These are phyloP conservation scores for Mucor sp. DNA, from an alignment of 371 early-diverging fungal genomes.

Conservation along the genomic window DNA sequence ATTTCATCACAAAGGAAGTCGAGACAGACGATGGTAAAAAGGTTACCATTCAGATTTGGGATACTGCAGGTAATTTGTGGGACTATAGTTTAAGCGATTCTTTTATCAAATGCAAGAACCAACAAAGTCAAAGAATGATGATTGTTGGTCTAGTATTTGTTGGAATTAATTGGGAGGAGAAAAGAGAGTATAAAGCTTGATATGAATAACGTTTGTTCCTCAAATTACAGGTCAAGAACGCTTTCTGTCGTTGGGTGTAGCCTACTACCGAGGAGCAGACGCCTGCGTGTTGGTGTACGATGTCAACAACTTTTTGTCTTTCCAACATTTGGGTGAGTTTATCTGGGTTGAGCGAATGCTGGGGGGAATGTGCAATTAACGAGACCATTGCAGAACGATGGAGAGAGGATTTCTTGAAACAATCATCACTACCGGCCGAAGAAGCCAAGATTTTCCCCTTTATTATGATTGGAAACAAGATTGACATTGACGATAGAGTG, in stretches of 20 bases:
- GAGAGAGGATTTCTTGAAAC: constrained; percentile 91
- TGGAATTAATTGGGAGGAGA: too few relatives aligned
- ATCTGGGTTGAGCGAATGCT: background rate
- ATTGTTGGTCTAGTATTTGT: too few relatives aligned
- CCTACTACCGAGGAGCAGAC: constrained; percentile 97
- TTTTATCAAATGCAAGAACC: too few relatives aligned
- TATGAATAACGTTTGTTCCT: too few relatives aligned
- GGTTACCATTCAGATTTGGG: constrained; percentile 72
- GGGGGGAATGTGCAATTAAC: background rate
- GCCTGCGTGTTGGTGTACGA: constrained; percentile 97
- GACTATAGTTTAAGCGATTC: too few relatives aligned
- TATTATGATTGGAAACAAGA: constrained; percentile 92
- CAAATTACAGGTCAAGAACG: constrained; percentile 96
- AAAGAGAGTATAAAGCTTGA: too few relatives aligned
- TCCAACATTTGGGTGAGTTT: constrained; percentile 82
- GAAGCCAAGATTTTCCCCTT: constrained; percentile 88
- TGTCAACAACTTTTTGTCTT: constrained; percentile 89
- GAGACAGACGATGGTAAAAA: constrained; percentile 72
- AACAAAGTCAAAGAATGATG: too few relatives aligned
- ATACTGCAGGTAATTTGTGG: too few relatives aligned
- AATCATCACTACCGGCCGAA: constrained; percentile 59
- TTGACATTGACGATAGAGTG: constrained; percentile 89
- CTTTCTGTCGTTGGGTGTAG: constrained; percentile 95
- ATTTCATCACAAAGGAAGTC: constrained; percentile 95
- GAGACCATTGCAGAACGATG: constrained; percentile 63